Evolutionary conservation across 768 basidiomycete species (phyloP).

Genomic region (Hirschioporus abietinus): DNA sequence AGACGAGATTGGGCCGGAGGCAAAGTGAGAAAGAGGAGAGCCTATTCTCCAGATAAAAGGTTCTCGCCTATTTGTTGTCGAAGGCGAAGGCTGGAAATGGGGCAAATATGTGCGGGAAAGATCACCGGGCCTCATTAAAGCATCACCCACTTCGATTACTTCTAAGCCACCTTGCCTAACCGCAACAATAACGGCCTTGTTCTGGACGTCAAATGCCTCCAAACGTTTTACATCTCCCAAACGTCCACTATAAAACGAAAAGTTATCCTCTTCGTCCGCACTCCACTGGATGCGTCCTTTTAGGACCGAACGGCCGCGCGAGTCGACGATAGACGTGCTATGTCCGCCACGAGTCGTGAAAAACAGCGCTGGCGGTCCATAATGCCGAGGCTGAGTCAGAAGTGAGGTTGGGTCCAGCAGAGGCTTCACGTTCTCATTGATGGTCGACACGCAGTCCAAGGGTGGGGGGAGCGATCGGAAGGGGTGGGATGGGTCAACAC

Average conservation of each 20-base stretch:
- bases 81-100: slow-evolving; percentile 57
- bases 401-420: slow-evolving; percentile 71
- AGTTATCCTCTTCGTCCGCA: slow-evolving; percentile 50
- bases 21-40: slow-evolving; percentile 46
- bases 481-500: slow-evolving; percentile 76
- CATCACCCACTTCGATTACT: slow-evolving; percentile 74
- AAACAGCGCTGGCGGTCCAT: slow-evolving; percentile 83
- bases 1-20: slow-evolving; percentile 29
- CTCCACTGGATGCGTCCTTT: slow-evolving; percentile 81
- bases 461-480: slow-evolving; percentile 50
- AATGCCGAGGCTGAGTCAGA: slow-evolving; percentile 71
- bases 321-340: slow-evolving; percentile 82
- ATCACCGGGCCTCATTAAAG: slow-evolving; percentile 73
- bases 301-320: slow-evolving; percentile 78
- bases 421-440: slow-evolving; percentile 42
- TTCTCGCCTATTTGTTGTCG: slow-evolving; percentile 59
- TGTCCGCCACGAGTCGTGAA: slow-evolving; percentile 87
- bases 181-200: slow-evolving; percentile 75
- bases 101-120: slow-evolving; percentile 71
- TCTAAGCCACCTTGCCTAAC: slow-evolving; percentile 85
- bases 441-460: slow-evolving; percentile 29
- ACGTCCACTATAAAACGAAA: slow-evolving; percentile 32
- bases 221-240: slow-evolving; percentile 82
- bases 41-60: slow-evolving; percentile 85
- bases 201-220: slow-evolving; percentile 74